Percentiles rank a stretch among this genome's conserved stretches.
Conservation (phyloP, 768 basidiomycete genomes). For the Xerocomellus dryophilus region DNA sequence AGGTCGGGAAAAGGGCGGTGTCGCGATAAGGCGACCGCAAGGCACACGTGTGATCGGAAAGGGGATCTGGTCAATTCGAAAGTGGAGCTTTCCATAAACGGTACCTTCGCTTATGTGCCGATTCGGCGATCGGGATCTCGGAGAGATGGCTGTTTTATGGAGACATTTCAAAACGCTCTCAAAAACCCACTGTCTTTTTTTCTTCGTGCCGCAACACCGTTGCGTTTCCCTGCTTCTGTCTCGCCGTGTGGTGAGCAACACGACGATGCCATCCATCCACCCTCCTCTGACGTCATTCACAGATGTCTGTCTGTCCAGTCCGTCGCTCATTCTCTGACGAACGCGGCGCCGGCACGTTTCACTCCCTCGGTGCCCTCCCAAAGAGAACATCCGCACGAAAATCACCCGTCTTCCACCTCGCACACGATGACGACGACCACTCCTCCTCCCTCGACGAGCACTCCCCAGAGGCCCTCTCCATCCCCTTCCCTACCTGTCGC, state of each 20-base stretch:
- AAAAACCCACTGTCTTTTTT: background rate
- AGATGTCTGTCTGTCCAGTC: slow-evolving; percentile 18
- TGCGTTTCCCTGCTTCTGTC: background rate
- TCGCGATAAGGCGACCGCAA: slow-evolving; percentile 17
- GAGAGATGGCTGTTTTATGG: slow-evolving; percentile 6
- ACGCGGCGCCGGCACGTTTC: slow-evolving; percentile 47
- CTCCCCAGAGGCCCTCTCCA: slow-evolving; percentile 1
- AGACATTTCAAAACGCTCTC: slow-evolving; percentile 15
- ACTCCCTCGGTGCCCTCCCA: slow-evolving; percentile 46
- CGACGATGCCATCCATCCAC: background rate
- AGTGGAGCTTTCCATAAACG: slow-evolving; percentile 18
- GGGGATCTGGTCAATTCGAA: slow-evolving; percentile 19
- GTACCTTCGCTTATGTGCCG: slow-evolving; percentile 1
- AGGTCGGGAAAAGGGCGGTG: background rate
- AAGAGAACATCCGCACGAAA: slow-evolving; percentile 31
- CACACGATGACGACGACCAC: slow-evolving; percentile 25
- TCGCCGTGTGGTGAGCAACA: background rate
- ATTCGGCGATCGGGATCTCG: slow-evolving; percentile 24
- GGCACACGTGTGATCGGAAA: slow-evolving; percentile 22
- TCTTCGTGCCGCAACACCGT: background rate
- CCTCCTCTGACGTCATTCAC: slow-evolving; percentile 6
- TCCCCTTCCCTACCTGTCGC: slow-evolving; percentile 41
- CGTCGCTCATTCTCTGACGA: slow-evolving; percentile 38
- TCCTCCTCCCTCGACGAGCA: slow-evolving; percentile 17
- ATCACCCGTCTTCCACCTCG: slow-evolving; percentile 18